Evolutionary conservation across 2,329 filamentous ascomycete genomes (phyloP), one percentile per base, ranked within the genome.

Genomic region (Exophiala alcalophila): DNA sequence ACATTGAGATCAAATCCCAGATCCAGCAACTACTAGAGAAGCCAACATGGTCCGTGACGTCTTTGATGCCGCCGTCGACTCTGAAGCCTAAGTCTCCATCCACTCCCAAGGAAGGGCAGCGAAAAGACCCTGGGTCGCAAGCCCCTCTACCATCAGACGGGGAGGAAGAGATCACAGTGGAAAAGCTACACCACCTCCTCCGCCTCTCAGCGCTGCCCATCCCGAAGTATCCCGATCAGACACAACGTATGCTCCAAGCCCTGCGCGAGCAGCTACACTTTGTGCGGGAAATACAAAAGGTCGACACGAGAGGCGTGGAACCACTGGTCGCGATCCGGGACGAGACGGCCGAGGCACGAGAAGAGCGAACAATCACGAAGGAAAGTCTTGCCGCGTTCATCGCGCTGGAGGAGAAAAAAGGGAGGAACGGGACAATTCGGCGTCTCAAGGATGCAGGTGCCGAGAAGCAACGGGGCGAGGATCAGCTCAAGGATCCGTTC

Each of bases 201-300:
- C 85, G 86, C 12, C 81, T 97, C 26, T 94, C 90, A 3, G 90
- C 91, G 10, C 81, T 98, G 0, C 89, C 91, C 0, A 74, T 75
- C 1, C 89, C 91, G 0, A 43, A 38, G 18, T 35, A 30, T 11
- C 53, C 69, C 2, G 71, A 71, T 37, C 82, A 89, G 56, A 84
- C 94, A 61, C 58, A 69, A 0, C 66, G 72, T 18, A 87, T 95
- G 78, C 74, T 94, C 3, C 61, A 75, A 15, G 90, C 83, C 1
- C 74, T 98, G 2, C 76, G 82, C 38, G 80, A 84, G 21, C 92
- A 98, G 61, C 77, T 98, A 0, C 83, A 85, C 58, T 98, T 98
- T 60, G 89, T 97, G n/a, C 81, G 79, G 49, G 80, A 88, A 50
- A 81, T 97, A 14, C 90, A 94, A 59, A 70, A 74, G 30, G 83